Base-by-base conservation (phyloP, 768 basidiomycete species). In the Lentinula lateritia region DNA sequence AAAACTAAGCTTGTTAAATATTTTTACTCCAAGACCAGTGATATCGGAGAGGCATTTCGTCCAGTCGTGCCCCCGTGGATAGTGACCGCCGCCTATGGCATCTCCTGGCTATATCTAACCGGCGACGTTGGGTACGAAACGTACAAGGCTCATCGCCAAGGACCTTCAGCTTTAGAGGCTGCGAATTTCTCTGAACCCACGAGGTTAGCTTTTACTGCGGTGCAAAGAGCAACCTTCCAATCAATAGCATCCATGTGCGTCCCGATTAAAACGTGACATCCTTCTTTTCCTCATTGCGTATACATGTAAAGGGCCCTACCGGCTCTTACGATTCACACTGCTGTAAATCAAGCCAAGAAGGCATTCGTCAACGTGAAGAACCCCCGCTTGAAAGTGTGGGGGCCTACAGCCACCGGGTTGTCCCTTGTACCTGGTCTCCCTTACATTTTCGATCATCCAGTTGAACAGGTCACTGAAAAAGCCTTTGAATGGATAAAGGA, bases 321-420 rank as follows among this genome's bases (percentile, higher is more conserved):
- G 1, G 91, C 91, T 0, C 80, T 94, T 61, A 94, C 92, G 1
- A 93, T 94, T 59, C 92, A 94, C 70, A 89, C 89, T 1, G 83
- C 88, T 5, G 92, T 93, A 50, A 83, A 81, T 34, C 87, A 91
- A 68, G 81, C 89, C 2, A 86, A 85, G 68, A 86, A 84, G 61
- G 82, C 83, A 2, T 90, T 91, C 69, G 76, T 72, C 48, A 84
- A 84, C 61, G 79, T 78, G 36, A 73, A 81, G 60, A 89, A 82
- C 67, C 78, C 79, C 8, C 80, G 82, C 45, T 64, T 90, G 35
- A 86, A 83, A 69, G 72, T 79, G 0, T 92, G 90, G 90, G 90
- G 90, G 42, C 90, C 90, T 3, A 92, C 90, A 0, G 62, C 81
- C 41, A 88, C 88, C 9, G 90, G 90, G 38, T 73, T 92, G 16